phyloP scores from a whole-genome alignment of 2,329 filamentous ascomycete genomes.

The Alternaria consortialis region DNA sequence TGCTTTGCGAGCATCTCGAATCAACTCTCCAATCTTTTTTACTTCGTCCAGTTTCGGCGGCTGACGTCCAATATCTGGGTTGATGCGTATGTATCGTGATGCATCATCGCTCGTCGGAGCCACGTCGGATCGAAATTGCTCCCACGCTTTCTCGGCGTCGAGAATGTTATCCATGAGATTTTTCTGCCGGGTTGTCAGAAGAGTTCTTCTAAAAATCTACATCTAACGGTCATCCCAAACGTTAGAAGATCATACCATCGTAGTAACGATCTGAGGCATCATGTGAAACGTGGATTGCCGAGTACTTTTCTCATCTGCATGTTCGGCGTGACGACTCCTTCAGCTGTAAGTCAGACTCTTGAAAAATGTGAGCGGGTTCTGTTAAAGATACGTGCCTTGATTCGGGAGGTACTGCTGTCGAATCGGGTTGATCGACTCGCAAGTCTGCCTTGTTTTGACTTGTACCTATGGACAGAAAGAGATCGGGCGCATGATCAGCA shows the following conservation, averaged over 20 bases:
- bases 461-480: constrained; percentile 20
- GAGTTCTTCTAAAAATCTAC: not conserved
- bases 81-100: constrained; percentile 19
- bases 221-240: not conserved
- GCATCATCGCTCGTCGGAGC: not conserved
- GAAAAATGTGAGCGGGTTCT: too few relatives aligned
- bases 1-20: not conserved
- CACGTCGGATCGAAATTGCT: not conserved
- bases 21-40: constrained; percentile 3
- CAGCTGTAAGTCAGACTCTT: too few relatives aligned
- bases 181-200: not conserved
- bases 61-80: constrained; percentile 8
- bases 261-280: not conserved
- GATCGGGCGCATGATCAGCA: constrained; percentile 29
- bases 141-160: constrained; percentile 8
- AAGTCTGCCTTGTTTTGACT: not conserved
- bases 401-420: not conserved
- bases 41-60: constrained; percentile 19
- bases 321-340: not conserved
- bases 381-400: not conserved
- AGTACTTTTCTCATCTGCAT: not conserved
- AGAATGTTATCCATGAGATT: constrained; percentile 8
- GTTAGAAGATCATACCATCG: not conserved
- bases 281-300: not conserved
- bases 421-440: not conserved